These are phyloP conservation scores for Helotiales sp. DNA, from an alignment of 2,329 filamentous ascomycete species.

Conservation along the genomic window DNA sequence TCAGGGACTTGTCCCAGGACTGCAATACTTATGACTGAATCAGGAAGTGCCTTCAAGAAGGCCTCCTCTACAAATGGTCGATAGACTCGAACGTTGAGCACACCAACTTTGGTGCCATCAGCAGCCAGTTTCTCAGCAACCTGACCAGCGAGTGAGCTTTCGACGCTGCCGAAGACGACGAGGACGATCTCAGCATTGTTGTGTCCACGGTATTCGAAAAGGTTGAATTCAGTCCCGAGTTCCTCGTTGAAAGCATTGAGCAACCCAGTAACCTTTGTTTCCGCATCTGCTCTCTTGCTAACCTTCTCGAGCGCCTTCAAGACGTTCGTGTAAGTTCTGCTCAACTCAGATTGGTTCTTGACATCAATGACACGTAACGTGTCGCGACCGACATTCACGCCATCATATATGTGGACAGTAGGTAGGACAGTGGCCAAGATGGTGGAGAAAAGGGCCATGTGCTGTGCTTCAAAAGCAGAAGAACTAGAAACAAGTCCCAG, in stretches of 20 bases:
- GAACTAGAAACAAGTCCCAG: conserved; percentile 82
- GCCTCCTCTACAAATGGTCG: conserved; percentile 93
- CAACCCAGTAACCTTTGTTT: conserved; percentile 70
- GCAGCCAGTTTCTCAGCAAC: conserved; percentile 71
- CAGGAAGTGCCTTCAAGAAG: conserved; percentile 80
- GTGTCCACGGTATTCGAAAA: conserved; percentile 94
- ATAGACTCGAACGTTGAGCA: conserved; percentile 90
- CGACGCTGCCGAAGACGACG: conserved; percentile 89
- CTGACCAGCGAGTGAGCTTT: conserved; percentile 83
- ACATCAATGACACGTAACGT: conserved; percentile 80
- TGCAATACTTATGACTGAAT: conserved; percentile 71
- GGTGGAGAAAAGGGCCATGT: conserved; percentile 90
- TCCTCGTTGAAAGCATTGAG: conserved; percentile 81
- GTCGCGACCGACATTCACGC: conserved; percentile 78
- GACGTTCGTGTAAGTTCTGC: conserved; percentile 67
- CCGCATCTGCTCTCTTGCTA: conserved; percentile 69
- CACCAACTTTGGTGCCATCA: conserved; percentile 76
- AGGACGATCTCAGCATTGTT: conserved; percentile 76
- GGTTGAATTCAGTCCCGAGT: conserved; percentile 87
- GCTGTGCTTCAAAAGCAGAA: conserved; percentile 88
- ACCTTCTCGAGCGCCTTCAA: conserved; percentile 60
- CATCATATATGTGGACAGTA: conserved; percentile 87
- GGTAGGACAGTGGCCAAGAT: conserved; percentile 75
- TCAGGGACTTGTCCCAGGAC: conserved; percentile 88
- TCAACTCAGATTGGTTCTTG: conserved; percentile 70